Evolutionary conservation across 495 filamentous ascomycete genomes (phyloP), one percentile per base, ranked within the genome.

Genomic region (Talaromyces nanjingensis): DNA sequence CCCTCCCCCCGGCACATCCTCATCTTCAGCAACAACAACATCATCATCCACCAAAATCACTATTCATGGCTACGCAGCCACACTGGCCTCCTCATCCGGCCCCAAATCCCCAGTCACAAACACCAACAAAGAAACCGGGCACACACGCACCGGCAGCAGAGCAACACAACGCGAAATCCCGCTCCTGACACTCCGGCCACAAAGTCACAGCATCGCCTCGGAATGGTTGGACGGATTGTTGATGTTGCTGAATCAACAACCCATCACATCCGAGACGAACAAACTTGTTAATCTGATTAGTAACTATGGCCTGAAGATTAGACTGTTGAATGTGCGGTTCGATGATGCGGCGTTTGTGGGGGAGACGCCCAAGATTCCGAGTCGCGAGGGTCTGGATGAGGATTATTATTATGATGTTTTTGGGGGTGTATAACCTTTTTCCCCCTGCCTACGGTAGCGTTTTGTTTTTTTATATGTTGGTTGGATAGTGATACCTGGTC

Each of bases 171-270:
- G 81, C 65, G 88, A 91, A 67, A 71, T 75, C 20, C 80, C 89
- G 0, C 83, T 98, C 7, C 80, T 99, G 55, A 89, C 85, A 7
- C 82, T 99, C n/a, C 85, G 91, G 65, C 92, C 96, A 4, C 79
- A 87, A 54, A 89, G 87, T 31, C 90, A 94, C 68, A 90, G 85
- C 64, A 72, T 93, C 24, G 96, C 94, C 11, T 93, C 93, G 2
- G 96, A 99, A 74, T 99, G 94, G 94, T 78, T 98, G 0, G 96
- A 99, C 71, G 96, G 96, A 1, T 76, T 99, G 58, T 84, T 97
- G 25, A 96, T 99, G 92, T 77, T 99, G 47, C 81, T 99, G 33
- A 91, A 92, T 71, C 94, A 99, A 71, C 87, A 92, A 49, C 94
- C 94, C 11, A 96, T 99, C 73, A 99, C 96, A n/a, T 83, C 90